Conservation (phyloP, 2,329 filamentous ascomycete genomes). For the Phialocephala sp. region DNA sequence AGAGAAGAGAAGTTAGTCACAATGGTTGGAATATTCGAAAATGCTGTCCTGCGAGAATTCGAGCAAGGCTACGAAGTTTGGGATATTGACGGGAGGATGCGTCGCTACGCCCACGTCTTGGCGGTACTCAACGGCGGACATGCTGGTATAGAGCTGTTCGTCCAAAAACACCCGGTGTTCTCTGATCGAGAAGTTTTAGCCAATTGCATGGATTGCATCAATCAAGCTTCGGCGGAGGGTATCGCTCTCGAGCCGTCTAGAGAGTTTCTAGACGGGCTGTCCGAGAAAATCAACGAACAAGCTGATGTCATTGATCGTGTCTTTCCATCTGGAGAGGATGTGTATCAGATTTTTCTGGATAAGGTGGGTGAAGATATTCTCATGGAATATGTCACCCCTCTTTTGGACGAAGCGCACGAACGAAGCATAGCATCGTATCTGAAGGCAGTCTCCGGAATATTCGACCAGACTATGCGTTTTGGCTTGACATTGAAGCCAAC, state of each 20-base stretch:
- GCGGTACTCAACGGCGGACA: constrained; percentile 80
- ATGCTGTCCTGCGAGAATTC: constrained; percentile 88
- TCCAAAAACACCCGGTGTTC: constrained; percentile 87
- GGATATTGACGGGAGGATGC: constrained; percentile 89
- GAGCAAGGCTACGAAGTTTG: constrained; percentile 88
- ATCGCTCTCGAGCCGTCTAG: constrained; percentile 82
- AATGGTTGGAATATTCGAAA: constrained; percentile 86
- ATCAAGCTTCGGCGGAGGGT: constrained; percentile 66
- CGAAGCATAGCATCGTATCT: constrained; percentile 78
- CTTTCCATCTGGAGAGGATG: constrained; percentile 72
- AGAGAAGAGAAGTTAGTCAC: constrained; percentile 74
- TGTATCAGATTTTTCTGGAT: constrained; percentile 80
- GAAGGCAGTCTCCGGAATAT: constrained; percentile 84
- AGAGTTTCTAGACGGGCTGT: constrained; percentile 77
- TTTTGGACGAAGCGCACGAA: constrained; percentile 88
- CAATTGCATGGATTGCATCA: constrained; percentile 82
- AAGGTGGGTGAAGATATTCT: constrained; percentile 83
- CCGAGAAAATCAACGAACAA: constrained; percentile 82
- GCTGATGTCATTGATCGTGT: constrained; percentile 78
- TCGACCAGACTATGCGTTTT: constrained; percentile 84
- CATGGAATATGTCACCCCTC: constrained; percentile 80
- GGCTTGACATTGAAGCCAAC: constrained; percentile 73
- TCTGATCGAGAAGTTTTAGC: constrained; percentile 72
- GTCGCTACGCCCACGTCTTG: constrained; percentile 85
- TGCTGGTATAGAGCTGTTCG: constrained; percentile 81